These are phyloP conservation scores for Kalmusia sp. DNA, from an alignment of 2,329 filamentous ascomycete genomes.

Conservation along the genomic window DNA sequence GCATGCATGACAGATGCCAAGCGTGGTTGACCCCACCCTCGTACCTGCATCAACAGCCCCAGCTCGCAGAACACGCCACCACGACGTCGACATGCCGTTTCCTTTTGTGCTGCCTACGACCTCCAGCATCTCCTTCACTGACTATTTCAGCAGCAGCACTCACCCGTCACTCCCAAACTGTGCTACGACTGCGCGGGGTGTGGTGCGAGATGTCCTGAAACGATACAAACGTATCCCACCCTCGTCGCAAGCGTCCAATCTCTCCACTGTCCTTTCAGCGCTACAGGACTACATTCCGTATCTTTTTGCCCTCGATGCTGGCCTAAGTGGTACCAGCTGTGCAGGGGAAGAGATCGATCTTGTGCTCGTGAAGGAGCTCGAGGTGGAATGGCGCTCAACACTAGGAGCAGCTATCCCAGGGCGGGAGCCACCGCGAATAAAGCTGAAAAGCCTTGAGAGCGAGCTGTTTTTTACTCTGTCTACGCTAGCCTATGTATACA, in stretches of 20 bases:
- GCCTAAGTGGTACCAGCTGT: conserved; percentile 65
- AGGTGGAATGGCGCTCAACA: conserved; percentile 82
- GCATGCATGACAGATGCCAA: conserved; percentile 20
- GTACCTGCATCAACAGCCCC: conserved; percentile 33
- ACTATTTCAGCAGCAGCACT: conserved; percentile 77
- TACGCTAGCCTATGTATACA: conserved; percentile 77
- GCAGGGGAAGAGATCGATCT: conserved; percentile 71
- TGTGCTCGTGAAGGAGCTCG: conserved; percentile 70
- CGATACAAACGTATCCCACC: conserved; percentile 85
- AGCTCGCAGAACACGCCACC: conserved; percentile 14
- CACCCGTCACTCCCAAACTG: conserved; percentile 88
- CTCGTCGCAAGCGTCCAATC: conserved; percentile 71
- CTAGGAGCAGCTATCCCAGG: conserved; percentile 66
- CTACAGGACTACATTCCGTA: conserved; percentile 84
- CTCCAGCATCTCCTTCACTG: conserved; percentile 81
- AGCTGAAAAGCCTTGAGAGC: conserved; percentile 77
- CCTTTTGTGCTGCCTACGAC: conserved; percentile 89
- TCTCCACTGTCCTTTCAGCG: conserved; percentile 72
- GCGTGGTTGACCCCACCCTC: conserved; percentile 30
- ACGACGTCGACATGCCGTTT: conserved; percentile 74
- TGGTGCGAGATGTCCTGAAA: conserved; percentile 84
- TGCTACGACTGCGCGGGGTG: conserved; percentile 82
- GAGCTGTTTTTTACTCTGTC: conserved; percentile 83
- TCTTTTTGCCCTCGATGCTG: conserved; percentile 77
- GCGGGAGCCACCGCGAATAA: conserved; percentile 70